Evolutionary conservation across 2,329 filamentous ascomycete species (phyloP), one percentile per base, ranked within the genome.

Genomic region (Pochonia chlamydosporia): DNA sequence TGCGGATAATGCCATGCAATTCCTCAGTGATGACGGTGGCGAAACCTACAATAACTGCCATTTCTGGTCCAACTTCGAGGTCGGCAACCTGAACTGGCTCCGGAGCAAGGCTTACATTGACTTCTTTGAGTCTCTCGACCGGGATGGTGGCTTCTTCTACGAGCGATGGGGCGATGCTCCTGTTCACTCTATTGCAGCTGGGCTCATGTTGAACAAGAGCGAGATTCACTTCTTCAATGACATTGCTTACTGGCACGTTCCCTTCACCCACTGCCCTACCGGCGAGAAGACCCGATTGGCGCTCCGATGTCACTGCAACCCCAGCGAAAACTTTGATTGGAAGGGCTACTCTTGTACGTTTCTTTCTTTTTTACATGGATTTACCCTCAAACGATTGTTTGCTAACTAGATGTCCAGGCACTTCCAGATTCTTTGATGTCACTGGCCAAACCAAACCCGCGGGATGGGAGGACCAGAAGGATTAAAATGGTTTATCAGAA

Each of bases 51-150:
- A 97, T 74, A 83, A 91, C 66, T 99, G 93, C 73, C 93, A 99
- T 67, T 96, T 99, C 87, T 99, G 93, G 93, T 97, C 92, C 62
- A 99, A 99, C 75, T 99, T 99, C 58, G 93, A 99, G 68, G 85
- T 99, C 57, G 93, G 92, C 54, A 95, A 86, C 69, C 78, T 99
- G 33, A 81, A 95, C 61, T 99, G 93, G 90, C 81, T 99, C 46
- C 85, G 93, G 54, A 93, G 89, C 55, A 75, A 91, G 64, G 79
- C 87, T 20, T 99, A 99, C 70, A 71, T 85, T 39, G 92, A 97
- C 69, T 99, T 83, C 73, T 99, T 99, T 62, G 81, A 91, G 43
- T 79, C 82, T 5, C 81, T 99, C 25, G 93, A 99, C 68, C 74
- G 81, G 56, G 90, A 95, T 45, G 93, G 93, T 54, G 93, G 93